A percentile compares a stretch with the other conserved stretches of the same genome.
phyloP scores from a whole-genome alignment of 108 stramenopile species.

The Heterococcus sp. region DNA sequence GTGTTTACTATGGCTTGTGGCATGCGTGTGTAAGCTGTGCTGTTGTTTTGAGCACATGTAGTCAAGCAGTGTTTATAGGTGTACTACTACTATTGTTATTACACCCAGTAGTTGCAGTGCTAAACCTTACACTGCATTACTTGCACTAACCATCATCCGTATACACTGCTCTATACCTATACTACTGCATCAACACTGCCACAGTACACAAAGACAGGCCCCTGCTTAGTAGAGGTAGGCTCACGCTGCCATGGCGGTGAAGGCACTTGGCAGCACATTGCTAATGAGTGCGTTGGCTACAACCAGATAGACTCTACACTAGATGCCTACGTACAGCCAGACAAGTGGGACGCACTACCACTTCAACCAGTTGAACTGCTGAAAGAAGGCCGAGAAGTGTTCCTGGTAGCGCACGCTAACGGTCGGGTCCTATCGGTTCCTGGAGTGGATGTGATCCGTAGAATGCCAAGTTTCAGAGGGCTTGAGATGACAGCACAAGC shows the following conservation, averaged over 20 bases:
- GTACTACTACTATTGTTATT: no score
- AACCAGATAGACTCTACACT: constrained; percentile 55
- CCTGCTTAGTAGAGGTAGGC: constrained; percentile 53
- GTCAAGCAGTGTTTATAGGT: no score
- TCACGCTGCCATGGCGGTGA: constrained; percentile 53
- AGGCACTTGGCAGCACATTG: constrained; percentile 50
- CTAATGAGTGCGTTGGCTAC: constrained; percentile 59
- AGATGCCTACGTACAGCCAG: constrained; percentile 24
- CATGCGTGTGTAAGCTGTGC: no score
- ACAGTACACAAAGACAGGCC: constrained; percentile 15
- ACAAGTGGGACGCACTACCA: constrained; percentile 18
- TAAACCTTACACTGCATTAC: no score
- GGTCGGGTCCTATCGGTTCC: constrained; percentile 14
- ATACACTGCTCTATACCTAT: no score
- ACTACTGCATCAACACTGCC: no score
- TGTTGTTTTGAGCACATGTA: no score
- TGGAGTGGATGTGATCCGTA: constrained; percentile 30
- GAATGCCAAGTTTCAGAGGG: constrained; percentile 13
- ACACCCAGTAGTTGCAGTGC: no score
- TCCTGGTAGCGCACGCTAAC: constrained; percentile 28
- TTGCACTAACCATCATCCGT: no score
- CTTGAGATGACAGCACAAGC: constrained; percentile 44
- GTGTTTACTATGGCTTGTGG: no score
- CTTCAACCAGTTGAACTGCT: background rate
- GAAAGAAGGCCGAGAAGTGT: constrained; percentile 36